These are phyloP conservation scores for Leptomonas seymouri DNA, from an alignment of 208 protist species.

Conservation along the genomic window DNA sequence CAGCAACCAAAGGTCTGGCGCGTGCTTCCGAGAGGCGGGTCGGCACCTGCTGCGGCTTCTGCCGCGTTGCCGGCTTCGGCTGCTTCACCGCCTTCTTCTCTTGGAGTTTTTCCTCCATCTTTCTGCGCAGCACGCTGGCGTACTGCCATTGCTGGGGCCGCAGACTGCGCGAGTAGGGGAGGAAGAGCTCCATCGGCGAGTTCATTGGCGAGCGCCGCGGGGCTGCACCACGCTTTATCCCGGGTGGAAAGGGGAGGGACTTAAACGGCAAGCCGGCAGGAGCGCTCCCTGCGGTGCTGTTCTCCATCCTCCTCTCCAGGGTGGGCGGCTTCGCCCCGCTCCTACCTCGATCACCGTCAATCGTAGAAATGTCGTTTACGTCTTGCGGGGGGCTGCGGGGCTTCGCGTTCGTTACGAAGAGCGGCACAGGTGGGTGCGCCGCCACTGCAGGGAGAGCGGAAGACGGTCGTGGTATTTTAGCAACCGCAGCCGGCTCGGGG, in stretches of 20 bases:
- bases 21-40: neutral
- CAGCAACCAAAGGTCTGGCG: neutral
- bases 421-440: too few relatives aligned
- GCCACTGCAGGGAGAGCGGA: neutral
- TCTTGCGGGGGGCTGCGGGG: too few relatives aligned
- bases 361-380: too few relatives aligned
- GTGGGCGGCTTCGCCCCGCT: neutral
- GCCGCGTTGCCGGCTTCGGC: neutral
- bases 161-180: slow-evolving; percentile 2
- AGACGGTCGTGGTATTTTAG: neutral
- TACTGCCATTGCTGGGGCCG: slow-evolving; percentile 17
- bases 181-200: slow-evolving; percentile 10
- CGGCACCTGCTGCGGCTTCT: neutral
- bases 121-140: slow-evolving; percentile 9
- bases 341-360: neutral
- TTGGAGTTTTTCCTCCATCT: slow-evolving; percentile 2
- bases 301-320: neutral
- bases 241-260: neutral
- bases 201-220: neutral
- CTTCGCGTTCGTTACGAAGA: too few relatives aligned
- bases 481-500: neutral
- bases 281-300: neutral
- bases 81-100: neutral
- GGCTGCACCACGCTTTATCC: neutral
- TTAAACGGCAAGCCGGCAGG: neutral